Base-by-base conservation (phyloP, 1,139 yeast genomes). In the Trichomonascaceae sp. region DNA sequence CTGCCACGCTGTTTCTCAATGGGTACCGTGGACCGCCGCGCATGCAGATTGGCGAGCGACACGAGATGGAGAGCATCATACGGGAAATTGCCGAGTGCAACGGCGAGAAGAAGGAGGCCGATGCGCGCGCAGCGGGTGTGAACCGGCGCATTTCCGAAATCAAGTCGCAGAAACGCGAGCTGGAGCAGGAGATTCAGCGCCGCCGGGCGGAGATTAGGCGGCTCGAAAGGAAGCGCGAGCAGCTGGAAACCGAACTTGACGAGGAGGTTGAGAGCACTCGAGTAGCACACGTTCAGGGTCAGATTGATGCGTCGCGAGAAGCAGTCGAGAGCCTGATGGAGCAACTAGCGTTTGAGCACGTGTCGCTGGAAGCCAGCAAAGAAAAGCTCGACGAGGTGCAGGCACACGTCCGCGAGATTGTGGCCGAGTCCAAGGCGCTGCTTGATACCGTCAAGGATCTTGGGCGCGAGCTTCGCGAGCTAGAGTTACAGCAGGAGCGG, bases 301-400 rank as follows among this genome's bases (percentile, higher is more conserved):
- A 27, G 28, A 29, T 38, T 14, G 44, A 46, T 5, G 49, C 45
- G n/a, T 43, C 48, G 13, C 47, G 49, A 18, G 47, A 46, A 2
- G 42, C 48, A 5, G 40, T 49, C 3, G 42, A 44, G 6, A 38
- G 44, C 13, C 44, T 43, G 31, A 26, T 37, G 29, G 37, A 37
- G 31, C 47, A 51, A 11, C 32, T 33, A 17, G 32, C 16, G 3
- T 17, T 15, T 9, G n/a, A n/a, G n/a, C 16, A n/a, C n/a, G n/a
- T n/a, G n/a, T n/a, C n/a, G n/a, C n/a, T n/a, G n/a, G n/a, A n/a
- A n/a, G n/a, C n/a, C n/a, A n/a, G n/a, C n/a, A n/a, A n/a, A n/a
- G n/a, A n/a, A n/a, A n/a, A n/a, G n/a, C n/a, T n/a, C n/a, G n/a
- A n/a, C n/a, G n/a, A n/a, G n/a, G n/a, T n/a, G n/a, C n/a, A n/a